Base-by-base conservation (phyloP, 2,329 filamentous ascomycete genomes). In the Microdochium nivale region DNA sequence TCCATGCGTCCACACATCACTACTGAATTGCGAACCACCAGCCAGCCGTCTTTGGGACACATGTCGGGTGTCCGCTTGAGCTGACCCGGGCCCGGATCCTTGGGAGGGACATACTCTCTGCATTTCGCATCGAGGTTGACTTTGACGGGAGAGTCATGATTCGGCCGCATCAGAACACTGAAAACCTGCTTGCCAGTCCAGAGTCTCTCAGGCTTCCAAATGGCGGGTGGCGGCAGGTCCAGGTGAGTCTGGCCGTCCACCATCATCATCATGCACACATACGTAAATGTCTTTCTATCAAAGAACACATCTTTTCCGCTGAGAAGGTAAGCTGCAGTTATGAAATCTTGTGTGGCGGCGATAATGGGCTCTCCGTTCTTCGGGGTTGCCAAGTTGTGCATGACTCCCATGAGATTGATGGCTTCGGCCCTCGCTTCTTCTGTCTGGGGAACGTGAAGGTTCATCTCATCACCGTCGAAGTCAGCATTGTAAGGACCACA, bases 391-490 rank as follows among this genome's bases (percentile, higher is more conserved):
- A 99, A 70, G 66, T 99, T 99, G 75, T 97, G 84, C 71, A 96
- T 96, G 52, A 99, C 91, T 43, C 94, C 94, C 94, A 99, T 99
- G 48, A 99, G 74, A 59, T 92, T 90, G 62, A 95, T 95, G 1
- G 94, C 94, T 69, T 99, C 94, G 2, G 92, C 89, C 52, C 94
- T 82, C 11, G 94, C 92, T 69, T 99, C 94, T 71, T 99, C 94
- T 0, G 94, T 97, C 66, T 99, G 94, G 2, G 94, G 94, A 16
- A 99, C 91, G 70, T 99, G 94, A 48, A 99, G 72, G 61, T 99
- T 99, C 94, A 99, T 99, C 69, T 99, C 94, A 61, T 99, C 94
- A 54, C 94, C 94, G 62, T 99, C 94, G 60, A 99, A 99, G 80
- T 99, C 94, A 52, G 94, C 94, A 61, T 99, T 99, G 76, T 99